phyloP scores from a whole-genome alignment of 1,284 basidiomycete species.

The Leccinum pachyderme region DNA sequence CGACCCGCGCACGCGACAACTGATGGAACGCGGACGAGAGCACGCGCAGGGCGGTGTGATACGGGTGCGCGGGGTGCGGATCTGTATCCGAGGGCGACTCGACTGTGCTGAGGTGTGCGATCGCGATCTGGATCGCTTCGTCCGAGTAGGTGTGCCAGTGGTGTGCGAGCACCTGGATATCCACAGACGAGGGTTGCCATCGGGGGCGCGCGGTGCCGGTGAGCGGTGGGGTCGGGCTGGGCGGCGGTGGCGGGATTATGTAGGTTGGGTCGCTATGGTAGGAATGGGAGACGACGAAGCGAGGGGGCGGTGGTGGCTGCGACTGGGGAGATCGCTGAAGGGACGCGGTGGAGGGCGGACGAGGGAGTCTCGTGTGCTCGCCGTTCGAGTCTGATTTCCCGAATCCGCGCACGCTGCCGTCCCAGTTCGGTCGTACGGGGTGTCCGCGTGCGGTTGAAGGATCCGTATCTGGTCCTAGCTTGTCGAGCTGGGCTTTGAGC shows the following conservation, averaged over 20 bases:
- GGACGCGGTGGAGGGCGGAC: slow-evolving; percentile 33
- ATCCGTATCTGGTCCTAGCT: slow-evolving; percentile 31
- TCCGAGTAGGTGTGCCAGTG: slow-evolving; percentile 74
- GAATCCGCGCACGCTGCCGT: slow-evolving; percentile 60
- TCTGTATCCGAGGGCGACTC: slow-evolving; percentile 46
- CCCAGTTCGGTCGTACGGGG: slow-evolving; percentile 45
- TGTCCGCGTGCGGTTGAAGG: slow-evolving; percentile 10
- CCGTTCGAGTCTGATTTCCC: slow-evolving; percentile 38
- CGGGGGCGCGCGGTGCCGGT: slow-evolving; percentile 8
- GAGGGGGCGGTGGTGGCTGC: slow-evolving; percentile 34
- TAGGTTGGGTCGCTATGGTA: slow-evolving; percentile 30
- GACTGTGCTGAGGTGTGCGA: slow-evolving; percentile 45
- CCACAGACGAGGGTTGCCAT: slow-evolving; percentile 25
- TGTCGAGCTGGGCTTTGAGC: slow-evolving; percentile 57
- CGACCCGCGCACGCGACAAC: slow-evolving; percentile 52
- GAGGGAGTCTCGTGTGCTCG: slow-evolving; percentile 18
- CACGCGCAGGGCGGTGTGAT: slow-evolving; percentile 63
- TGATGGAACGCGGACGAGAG: slow-evolving; percentile 65
- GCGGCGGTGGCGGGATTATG: slow-evolving; percentile 15
- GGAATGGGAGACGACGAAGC: slow-evolving; percentile 57
- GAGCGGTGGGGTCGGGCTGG: slow-evolving; percentile 19
- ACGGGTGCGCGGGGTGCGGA: slow-evolving; percentile 58
- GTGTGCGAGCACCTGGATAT: slow-evolving; percentile 52
- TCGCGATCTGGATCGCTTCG: slow-evolving; percentile 60
- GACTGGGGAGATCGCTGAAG: slow-evolving; percentile 34